A percentile compares a stretch with the other conserved stretches of the same genome.
phyloP scores from a whole-genome alignment of 768 basidiomycete genomes.

The Wakefieldia striispora region DNA sequence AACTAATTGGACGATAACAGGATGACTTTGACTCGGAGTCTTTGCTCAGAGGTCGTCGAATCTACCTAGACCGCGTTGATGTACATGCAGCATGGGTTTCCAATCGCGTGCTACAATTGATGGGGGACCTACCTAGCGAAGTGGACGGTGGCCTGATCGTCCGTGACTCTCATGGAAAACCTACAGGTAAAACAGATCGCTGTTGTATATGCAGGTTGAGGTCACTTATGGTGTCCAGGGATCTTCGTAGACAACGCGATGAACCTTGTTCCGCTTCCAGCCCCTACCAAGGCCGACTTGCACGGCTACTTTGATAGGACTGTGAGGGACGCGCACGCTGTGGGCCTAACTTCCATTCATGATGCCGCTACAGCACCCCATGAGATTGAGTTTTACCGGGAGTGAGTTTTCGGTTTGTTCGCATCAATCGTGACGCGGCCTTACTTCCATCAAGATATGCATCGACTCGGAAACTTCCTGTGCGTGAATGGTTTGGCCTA shows the following conservation, averaged over 20 bases:
- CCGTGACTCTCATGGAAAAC: slow-evolving; percentile 55
- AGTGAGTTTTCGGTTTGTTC: slow-evolving; percentile 38
- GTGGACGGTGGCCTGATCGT: slow-evolving; percentile 78
- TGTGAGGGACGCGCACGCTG: slow-evolving; percentile 64
- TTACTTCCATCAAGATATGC: slow-evolving; percentile 53
- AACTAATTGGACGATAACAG: slow-evolving; percentile 35
- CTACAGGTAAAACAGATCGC: slow-evolving; percentile 53
- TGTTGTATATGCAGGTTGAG: neutral
- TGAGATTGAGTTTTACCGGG: slow-evolving; percentile 61
- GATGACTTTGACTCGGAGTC: slow-evolving; percentile 71
- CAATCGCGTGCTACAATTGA: slow-evolving; percentile 59
- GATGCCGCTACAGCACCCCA: slow-evolving; percentile 62
- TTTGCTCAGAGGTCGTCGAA: slow-evolving; percentile 63
- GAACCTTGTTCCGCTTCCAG: slow-evolving; percentile 64
- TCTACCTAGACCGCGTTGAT: slow-evolving; percentile 76
- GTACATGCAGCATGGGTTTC: slow-evolving; percentile 89
- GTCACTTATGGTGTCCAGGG: slow-evolving; percentile 35
- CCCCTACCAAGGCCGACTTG: slow-evolving; percentile 54
- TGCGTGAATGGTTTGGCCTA: slow-evolving; percentile 31
- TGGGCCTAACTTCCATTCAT: slow-evolving; percentile 84
- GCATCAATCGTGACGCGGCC: neutral
- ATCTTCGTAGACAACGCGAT: slow-evolving; percentile 90
- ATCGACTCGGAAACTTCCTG: slow-evolving; percentile 64
- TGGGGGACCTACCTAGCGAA: slow-evolving; percentile 56
- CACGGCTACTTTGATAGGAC: slow-evolving; percentile 64